Percentiles rank a stretch among this genome's conserved stretches.
These are phyloP conservation scores for Tricholomella constricta DNA, from an alignment of 768 basidiomycete species.

Conservation along the genomic window DNA sequence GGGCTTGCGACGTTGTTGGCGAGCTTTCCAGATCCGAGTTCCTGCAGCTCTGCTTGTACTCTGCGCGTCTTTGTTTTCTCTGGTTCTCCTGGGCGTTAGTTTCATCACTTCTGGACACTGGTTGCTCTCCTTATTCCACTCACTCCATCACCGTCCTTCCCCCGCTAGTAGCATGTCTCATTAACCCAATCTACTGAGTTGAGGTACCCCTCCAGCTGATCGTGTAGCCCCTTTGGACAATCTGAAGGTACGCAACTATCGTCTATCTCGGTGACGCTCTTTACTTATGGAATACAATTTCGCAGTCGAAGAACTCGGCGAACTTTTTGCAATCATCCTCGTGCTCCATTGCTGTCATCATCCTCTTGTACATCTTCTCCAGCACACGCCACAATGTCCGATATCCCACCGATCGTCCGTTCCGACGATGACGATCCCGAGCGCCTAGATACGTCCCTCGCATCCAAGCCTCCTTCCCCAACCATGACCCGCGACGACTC, in stretches of 20 bases:
- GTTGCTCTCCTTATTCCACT: constrained; percentile 14
- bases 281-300: too few species aligned
- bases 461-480: constrained; percentile 16
- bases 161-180: constrained; percentile 17
- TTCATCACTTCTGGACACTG: constrained; percentile 19
- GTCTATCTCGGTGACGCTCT: too few species aligned
- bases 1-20: too few species aligned
- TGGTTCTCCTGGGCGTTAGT: neutral
- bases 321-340: neutral
- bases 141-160: constrained; percentile 12
- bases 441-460: constrained; percentile 31
- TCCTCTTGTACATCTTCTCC: constrained; percentile 6
- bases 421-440: constrained; percentile 26
- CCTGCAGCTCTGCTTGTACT: neutral
- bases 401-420: constrained; percentile 17
- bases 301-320: too few species aligned
- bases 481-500: constrained; percentile 7
- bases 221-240: too few species aligned
- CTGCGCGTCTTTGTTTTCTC: too few species aligned
- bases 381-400: constrained; percentile 19
- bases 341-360: constrained; percentile 4
- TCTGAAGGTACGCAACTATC: too few species aligned
- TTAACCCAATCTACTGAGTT: constrained; percentile 8
- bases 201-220: too few species aligned
- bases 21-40: too few species aligned